Evolutionary conservation across 2,329 filamentous ascomycete genomes (phyloP).

Genomic region (Dothistroma pini): DNA sequence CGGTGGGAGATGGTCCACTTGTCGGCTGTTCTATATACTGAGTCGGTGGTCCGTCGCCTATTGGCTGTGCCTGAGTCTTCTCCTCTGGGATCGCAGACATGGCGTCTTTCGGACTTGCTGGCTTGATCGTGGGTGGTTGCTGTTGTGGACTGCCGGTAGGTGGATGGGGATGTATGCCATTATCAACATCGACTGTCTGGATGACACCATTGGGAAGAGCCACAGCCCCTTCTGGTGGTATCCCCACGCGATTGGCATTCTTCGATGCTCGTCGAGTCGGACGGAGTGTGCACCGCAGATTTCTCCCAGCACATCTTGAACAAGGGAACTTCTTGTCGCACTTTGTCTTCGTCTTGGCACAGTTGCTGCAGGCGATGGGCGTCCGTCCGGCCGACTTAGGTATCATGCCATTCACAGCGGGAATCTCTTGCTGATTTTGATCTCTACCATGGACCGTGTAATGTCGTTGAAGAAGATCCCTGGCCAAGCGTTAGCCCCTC

Average conservation of each 20-base stretch:
- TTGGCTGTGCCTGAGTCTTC: conserved; percentile 24
- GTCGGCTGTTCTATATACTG: conserved; percentile 43
- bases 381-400: conserved; percentile 51
- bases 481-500: conserved; percentile 22
- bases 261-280: conserved; percentile 49
- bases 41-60: conserved; percentile 35
- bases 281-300: conserved; percentile 47
- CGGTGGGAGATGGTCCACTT: conserved; percentile 31
- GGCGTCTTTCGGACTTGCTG: conserved; percentile 31
- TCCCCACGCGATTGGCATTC: conserved; percentile 37
- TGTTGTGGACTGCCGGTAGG: conserved; percentile 1
- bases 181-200: conserved; percentile 19
- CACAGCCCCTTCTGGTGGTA: conserved; percentile 29
- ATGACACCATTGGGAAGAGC: conserved; percentile 25
- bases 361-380: conserved; percentile 52
- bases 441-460: conserved; percentile 52
- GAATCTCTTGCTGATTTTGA: conserved; percentile 48
- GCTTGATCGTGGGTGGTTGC: conserved; percentile 31
- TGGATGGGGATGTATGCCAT: conserved; percentile 12
- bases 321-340: conserved; percentile 55
- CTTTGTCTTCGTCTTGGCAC: conserved; percentile 53
- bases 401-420: conserved; percentile 48
- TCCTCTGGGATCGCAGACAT: conserved; percentile 28
- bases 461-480: conserved; percentile 50
- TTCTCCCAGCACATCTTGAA: conserved; percentile 49